These are phyloP conservation scores for Amanita pallidorosea DNA, from an alignment of 768 basidiomycete species.

Conservation along the genomic window DNA sequence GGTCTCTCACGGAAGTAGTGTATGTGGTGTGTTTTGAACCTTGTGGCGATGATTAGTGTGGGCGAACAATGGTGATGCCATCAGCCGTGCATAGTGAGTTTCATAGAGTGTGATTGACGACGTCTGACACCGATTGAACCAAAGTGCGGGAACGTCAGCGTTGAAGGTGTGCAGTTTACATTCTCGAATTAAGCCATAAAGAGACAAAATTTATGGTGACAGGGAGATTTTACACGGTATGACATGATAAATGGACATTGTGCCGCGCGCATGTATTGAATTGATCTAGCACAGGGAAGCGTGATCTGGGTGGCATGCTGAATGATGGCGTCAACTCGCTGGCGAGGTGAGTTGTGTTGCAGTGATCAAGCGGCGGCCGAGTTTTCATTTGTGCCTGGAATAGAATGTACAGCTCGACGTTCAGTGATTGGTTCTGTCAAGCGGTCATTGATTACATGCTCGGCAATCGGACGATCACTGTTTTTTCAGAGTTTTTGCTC, in stretches of 20 bases:
- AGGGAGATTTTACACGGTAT: conserved; percentile 86
- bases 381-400: not conserved
- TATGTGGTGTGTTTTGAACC: not conserved
- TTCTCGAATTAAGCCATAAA: conserved; percentile 1
- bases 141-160: conserved; percentile 89
- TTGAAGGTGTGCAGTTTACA: conserved; percentile 53
- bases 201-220: conserved; percentile 1
- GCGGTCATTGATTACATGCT: conserved; percentile 91
- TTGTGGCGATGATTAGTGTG: conserved; percentile 44
- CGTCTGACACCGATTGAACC: conserved; percentile 1
- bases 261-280: not conserved
- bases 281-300: conserved; percentile 74
- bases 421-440: conserved; percentile 95
- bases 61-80: conserved; percentile 98
- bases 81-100: conserved; percentile 77
- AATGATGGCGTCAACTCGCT: conserved; percentile 96
- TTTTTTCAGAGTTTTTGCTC: conserved; percentile 90
- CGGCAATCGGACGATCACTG: conserved; percentile 74
- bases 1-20: not conserved
- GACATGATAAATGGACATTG: not conserved
- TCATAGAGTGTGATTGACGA: not conserved
- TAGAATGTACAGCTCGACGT: conserved; percentile 82
- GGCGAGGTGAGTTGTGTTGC: conserved; percentile 40
- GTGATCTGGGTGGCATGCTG: conserved; percentile 83
- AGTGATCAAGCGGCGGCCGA: not conserved